phyloP scores from a whole-genome alignment of 1,139 yeast genomes.

The Scheffersomyces insectosa region DNA sequence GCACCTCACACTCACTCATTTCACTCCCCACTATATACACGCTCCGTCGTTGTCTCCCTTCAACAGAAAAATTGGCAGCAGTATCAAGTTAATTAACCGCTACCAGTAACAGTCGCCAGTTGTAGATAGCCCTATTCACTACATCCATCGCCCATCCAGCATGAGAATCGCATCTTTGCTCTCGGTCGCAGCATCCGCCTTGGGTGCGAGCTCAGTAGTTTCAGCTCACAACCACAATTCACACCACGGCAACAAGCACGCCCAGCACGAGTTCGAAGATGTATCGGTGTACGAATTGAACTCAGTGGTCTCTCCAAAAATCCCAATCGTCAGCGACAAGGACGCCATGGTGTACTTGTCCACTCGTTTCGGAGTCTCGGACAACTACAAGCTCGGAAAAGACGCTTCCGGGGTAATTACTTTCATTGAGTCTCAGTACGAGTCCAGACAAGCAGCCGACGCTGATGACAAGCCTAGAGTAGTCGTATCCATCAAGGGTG shows the following conservation, averaged over 20 bases:
- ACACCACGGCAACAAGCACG: too few species aligned
- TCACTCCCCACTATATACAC: too few species aligned
- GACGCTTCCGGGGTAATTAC: constrained; percentile 25
- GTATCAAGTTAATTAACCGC: too few species aligned
- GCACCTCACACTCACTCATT: too few species aligned
- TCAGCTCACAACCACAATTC: too few species aligned
- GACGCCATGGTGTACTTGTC: constrained; percentile 35
- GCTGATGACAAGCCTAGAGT: constrained; percentile 27
- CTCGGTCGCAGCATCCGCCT: too few species aligned
- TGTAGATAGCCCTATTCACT: background rate
- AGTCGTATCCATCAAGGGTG: constrained; percentile 43
- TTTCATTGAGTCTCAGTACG: constrained; percentile 25
- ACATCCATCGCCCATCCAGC: background rate
- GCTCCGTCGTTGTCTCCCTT: too few species aligned
- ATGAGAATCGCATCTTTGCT: too few species aligned
- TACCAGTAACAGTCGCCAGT: background rate
- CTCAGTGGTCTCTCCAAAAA: constrained; percentile 6
- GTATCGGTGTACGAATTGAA: constrained; percentile 22
- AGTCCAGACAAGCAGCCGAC: background rate
- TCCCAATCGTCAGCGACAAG: constrained; percentile 13
- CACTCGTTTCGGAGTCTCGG: constrained; percentile 42
- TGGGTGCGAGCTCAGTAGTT: too few species aligned
- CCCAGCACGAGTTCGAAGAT: background rate
- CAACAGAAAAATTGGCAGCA: too few species aligned
- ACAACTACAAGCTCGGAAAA: constrained; percentile 25